These are phyloP conservation scores for Phytophthora pistaciae DNA, from an alignment of 352 stramenopile species.

Conservation along the genomic window DNA sequence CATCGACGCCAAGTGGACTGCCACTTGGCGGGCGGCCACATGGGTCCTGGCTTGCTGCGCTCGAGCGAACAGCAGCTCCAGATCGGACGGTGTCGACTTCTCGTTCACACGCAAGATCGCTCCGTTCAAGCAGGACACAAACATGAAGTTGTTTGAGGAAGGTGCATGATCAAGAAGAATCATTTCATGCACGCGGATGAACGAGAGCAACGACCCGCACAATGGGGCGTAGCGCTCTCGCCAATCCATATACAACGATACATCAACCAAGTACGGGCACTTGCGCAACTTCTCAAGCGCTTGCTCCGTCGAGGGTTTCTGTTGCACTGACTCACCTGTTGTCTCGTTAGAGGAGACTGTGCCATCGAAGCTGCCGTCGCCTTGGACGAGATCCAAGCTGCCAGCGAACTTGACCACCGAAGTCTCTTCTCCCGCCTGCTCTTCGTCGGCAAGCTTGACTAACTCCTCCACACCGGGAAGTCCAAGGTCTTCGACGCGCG, in stretches of 20 bases:
- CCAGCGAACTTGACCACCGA: constrained; percentile 52
- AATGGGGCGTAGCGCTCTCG: constrained; percentile 63
- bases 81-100: constrained; percentile 57
- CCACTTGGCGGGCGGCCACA: constrained; percentile 45
- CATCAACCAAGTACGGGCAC: constrained; percentile 74
- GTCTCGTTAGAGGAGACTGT: constrained; percentile 1
- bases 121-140: constrained; percentile 76
- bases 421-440: constrained; percentile 5
- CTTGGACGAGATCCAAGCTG: constrained; percentile 37
- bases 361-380: constrained; percentile 11
- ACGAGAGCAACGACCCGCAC: constrained; percentile 68
- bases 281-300: constrained; percentile 53
- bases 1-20: constrained; percentile 70
- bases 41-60: constrained; percentile 23
- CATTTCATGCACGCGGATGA: constrained; percentile 87
- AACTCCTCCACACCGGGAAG: constrained; percentile 32
- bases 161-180: constrained; percentile 82
- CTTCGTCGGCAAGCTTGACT: constrained; percentile 28
- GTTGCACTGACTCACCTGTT: constrained; percentile 60
- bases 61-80: constrained; percentile 44
- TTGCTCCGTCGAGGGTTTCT: constrained; percentile 49
- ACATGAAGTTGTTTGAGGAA: constrained; percentile 50
- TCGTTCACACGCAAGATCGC: constrained; percentile 68
- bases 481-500: constrained; percentile 24
- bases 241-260: constrained; percentile 65